Evolutionary conservation across 78 protist genomes (phyloP).

Genomic region (Fonticula alba): DNA sequence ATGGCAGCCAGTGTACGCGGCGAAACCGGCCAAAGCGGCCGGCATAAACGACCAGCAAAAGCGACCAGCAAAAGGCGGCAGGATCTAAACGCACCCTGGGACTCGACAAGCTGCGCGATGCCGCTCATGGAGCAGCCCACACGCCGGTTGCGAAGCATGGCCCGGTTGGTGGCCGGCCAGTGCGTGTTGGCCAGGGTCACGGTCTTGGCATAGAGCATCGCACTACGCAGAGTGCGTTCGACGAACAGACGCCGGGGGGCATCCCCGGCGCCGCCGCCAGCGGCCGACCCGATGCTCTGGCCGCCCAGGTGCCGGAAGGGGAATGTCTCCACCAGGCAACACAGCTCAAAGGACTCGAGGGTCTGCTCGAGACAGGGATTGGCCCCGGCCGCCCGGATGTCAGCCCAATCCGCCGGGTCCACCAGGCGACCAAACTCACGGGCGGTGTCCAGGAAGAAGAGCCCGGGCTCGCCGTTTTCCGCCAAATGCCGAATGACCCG

Average conservation of each 20-base stretch:
- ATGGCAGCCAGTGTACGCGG: not conserved
- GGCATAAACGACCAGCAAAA: not conserved
- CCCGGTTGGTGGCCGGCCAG: conserved; percentile 57
- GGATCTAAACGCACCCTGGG: not conserved
- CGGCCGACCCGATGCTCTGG: too few relatives aligned
- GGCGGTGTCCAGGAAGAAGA: conserved; percentile 76
- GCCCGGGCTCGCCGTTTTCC: conserved; percentile 80
- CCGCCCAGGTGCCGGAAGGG: conserved; percentile 36
- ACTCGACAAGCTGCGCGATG: conserved; percentile 49
- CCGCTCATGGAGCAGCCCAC: conserved; percentile 74
- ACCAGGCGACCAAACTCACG: conserved; percentile 46
- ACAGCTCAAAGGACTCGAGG: conserved; percentile 63
- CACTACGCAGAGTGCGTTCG: conserved; percentile 50
- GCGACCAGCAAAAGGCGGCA: not conserved
- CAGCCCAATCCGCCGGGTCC: not conserved
- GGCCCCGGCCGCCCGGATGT: conserved; percentile 50
- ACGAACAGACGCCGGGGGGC: too few relatives aligned
- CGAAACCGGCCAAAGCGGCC: too few relatives aligned
- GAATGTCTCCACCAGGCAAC: conserved; percentile 75
- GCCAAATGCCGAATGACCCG: too few relatives aligned
- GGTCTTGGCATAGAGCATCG: conserved; percentile 66
- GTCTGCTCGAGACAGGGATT: conserved; percentile 80
- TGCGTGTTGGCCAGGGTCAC: conserved; percentile 70
- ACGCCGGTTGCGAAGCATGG: conserved; percentile 59
- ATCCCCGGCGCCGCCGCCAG: too few relatives aligned